Conservation (phyloP, 495 filamentous ascomycete species). For the Annulohypoxylon nitens region DNA sequence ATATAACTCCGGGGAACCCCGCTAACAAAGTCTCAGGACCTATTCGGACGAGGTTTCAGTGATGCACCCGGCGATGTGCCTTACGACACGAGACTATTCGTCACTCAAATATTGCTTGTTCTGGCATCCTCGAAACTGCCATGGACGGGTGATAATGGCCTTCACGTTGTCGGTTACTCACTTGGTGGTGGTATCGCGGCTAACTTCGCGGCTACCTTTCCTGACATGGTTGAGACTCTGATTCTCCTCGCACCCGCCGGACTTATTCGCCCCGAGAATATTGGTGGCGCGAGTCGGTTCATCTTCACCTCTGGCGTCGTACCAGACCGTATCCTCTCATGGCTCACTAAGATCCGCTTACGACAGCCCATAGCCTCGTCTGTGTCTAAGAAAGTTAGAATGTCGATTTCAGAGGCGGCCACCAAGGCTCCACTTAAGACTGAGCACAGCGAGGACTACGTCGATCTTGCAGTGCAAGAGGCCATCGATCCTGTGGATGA, state of each 20-base stretch:
- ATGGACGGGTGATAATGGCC: constrained; percentile 63
- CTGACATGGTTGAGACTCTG: constrained; percentile 74
- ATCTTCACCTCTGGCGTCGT: constrained; percentile 59
- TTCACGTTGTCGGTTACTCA: constrained; percentile 84
- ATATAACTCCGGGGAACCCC: neutral
- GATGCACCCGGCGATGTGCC: constrained; percentile 74
- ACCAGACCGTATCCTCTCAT: constrained; percentile 54
- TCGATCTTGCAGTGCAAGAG: constrained; percentile 48
- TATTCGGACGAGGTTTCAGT: constrained; percentile 85
- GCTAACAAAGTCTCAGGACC: constrained; percentile 56
- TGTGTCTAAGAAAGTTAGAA: constrained; percentile 47
- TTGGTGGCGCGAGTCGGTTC: constrained; percentile 56
- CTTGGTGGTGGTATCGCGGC: constrained; percentile 83
- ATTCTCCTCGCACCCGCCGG: constrained; percentile 82
- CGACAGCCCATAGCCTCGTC: constrained; percentile 56
- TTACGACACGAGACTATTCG: constrained; percentile 78
- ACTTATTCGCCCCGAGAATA: constrained; percentile 57
- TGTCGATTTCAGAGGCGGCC: constrained; percentile 8
- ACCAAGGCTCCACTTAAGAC: constrained; percentile 6
- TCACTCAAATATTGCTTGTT: constrained; percentile 77
- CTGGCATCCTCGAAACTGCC: constrained; percentile 72
- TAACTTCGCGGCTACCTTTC: constrained; percentile 77
- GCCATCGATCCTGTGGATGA: constrained; percentile 35
- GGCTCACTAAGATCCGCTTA: constrained; percentile 55
- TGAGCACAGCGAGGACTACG: constrained; percentile 48